Conservation (phyloP, 2,329 filamentous ascomycete species). For the Alternaria rosae region DNA sequence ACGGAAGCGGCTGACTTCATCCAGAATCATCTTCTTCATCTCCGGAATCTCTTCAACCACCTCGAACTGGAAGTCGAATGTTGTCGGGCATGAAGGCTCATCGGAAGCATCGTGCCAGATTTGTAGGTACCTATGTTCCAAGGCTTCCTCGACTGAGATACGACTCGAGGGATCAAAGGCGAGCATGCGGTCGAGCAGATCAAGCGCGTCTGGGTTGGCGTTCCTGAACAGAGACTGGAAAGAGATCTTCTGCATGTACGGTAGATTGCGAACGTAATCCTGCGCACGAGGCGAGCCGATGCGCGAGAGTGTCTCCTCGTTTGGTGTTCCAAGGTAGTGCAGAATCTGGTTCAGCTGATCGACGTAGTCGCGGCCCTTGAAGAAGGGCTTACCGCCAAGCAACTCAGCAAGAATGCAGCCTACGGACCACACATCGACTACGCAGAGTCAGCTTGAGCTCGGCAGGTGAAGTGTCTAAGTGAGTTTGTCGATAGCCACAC, state of each 20-base stretch:
- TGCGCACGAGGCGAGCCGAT: slow-evolving; percentile 96
- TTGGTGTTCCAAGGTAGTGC: slow-evolving; percentile 95
- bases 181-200: slow-evolving; percentile 95
- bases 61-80: slow-evolving; percentile 98
- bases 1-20: slow-evolving; percentile 91
- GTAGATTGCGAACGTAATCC: slow-evolving; percentile 97
- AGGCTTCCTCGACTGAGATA: slow-evolving; percentile 91
- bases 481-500: slow-evolving; percentile 1
- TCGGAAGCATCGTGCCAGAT: slow-evolving; percentile 99
- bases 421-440: slow-evolving; percentile 99
- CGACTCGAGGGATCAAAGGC: slow-evolving; percentile 94
- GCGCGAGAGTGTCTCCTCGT: slow-evolving; percentile 89
- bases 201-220: slow-evolving; percentile 94
- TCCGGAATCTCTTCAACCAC: slow-evolving; percentile 93
- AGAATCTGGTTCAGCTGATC: slow-evolving; percentile 99
- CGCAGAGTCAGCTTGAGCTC: slow-evolving; percentile 26
- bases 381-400: slow-evolving; percentile 94
- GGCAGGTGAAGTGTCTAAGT: slow-evolving; percentile 12
- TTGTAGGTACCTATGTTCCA: slow-evolving; percentile 94
- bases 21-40: slow-evolving; percentile 96
- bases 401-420: slow-evolving; percentile 97
- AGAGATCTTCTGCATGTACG: slow-evolving; percentile 90
- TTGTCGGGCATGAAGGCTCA: slow-evolving; percentile 90
- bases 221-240: slow-evolving; percentile 90
- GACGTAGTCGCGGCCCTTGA: slow-evolving; percentile 98